phyloP scores from a whole-genome alignment of 129 eudicot genomes.

The Chrysanthemum seticuspe region DNA sequence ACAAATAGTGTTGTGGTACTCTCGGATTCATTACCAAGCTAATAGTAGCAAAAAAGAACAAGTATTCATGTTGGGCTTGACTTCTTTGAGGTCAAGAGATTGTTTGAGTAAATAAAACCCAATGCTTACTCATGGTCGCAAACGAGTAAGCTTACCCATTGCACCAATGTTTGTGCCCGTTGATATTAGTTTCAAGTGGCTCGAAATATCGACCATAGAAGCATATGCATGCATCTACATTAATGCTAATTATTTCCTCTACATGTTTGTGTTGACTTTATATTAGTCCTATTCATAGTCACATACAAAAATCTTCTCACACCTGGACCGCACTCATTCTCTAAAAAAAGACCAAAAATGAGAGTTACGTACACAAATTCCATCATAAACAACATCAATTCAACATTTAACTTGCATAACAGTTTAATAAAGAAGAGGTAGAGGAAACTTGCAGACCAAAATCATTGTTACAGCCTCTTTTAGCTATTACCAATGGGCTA shows the following conservation, averaged over 20 bases:
- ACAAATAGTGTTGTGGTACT: not conserved
- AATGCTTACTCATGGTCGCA: no score
- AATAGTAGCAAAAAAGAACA: constrained; percentile 24
- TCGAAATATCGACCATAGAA: constrained; percentile 20
- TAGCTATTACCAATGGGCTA: not conserved
- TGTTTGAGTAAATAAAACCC: no score
- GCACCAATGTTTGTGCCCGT: constrained; percentile 8
- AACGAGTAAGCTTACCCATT: not conserved
- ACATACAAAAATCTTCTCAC: not conserved
- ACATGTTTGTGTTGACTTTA: constrained; percentile 20
- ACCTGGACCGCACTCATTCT: not conserved
- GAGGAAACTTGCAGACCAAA: not conserved
- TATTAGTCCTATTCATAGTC: not conserved
- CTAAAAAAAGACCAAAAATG: no score
- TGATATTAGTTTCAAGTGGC: constrained; percentile 28
- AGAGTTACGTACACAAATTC: not conserved
- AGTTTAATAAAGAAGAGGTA: no score
- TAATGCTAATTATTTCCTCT: constrained; percentile 5
- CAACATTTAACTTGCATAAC: not conserved
- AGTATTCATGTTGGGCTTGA: constrained; percentile 22
- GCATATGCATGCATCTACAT: constrained; percentile 34
- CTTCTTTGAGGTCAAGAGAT: not conserved
- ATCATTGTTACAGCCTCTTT: not conserved
- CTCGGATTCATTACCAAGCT: not conserved
- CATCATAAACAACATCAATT: not conserved